Conservation (phyloP, 768 basidiomycete genomes). For the Tricholoma flavovirens region DNA sequence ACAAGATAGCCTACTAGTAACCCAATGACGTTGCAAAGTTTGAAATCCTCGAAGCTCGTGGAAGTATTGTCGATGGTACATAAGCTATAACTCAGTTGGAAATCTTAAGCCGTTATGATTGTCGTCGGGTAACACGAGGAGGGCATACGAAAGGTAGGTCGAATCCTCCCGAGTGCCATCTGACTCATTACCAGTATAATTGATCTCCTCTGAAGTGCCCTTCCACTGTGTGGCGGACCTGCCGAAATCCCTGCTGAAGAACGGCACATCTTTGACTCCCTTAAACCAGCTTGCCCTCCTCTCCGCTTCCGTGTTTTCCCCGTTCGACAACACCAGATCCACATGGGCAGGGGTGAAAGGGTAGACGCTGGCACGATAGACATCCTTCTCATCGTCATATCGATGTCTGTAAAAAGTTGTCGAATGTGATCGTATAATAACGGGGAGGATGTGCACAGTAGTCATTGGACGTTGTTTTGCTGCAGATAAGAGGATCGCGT, state of each 20-base stretch:
- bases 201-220: constrained; percentile 5
- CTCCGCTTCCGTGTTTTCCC: neutral
- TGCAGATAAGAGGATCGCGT: constrained; percentile 14
- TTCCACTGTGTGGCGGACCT: constrained; percentile 9
- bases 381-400: neutral
- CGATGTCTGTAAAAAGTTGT: neutral
- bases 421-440: neutral
- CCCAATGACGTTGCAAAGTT: too few relatives aligned
- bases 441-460: constrained; percentile 11
- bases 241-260: constrained; percentile 1
- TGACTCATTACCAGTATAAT: constrained; percentile 21
- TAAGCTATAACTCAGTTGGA: neutral
- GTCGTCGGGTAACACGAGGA: constrained; percentile 9
- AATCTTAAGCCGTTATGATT: neutral
- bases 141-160: constrained; percentile 21
- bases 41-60: too few relatives aligned
- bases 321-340: neutral
- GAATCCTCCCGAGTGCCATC: constrained; percentile 14
- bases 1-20: too few relatives aligned
- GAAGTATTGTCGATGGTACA: too few relatives aligned
- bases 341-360: constrained; percentile 2
- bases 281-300: neutral
- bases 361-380: neutral
- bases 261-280: neutral
- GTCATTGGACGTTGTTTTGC: constrained; percentile 8